Evolutionary conservation across 2,329 filamentous ascomycete species (phyloP), one percentile per base, ranked within the genome.

Genomic region (Fusarium pseudoanthophilum): DNA sequence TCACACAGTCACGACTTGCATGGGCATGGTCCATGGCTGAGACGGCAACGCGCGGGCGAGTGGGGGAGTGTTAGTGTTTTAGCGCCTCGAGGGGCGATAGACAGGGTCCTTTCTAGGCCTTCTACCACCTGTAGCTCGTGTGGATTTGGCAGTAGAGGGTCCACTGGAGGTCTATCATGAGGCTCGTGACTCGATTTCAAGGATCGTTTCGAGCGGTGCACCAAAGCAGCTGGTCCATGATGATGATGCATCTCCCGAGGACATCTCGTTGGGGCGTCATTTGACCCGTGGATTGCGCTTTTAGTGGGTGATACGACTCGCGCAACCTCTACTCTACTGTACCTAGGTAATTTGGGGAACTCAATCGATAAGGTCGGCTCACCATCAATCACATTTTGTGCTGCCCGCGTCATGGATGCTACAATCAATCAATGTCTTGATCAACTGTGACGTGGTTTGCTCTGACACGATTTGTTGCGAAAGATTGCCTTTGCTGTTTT

Each of bases 161-260:
- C 48, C 45, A 51, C 67, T 53, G 30, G 51, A 58, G 48, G 64
- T 53, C 55, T 48, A 55, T 57, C 45, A 34, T 63, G 60, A 66
- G 66, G 60, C 75, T 75, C 69, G 75, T 77, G 75, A 77, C 75
- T 77, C 63, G 45, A 52, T 43, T 60, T 62, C 73, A 71, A 72
- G 73, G 71, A 60, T 71, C 55, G 68, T 72, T 65, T 43, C 62
- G 36, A 67, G 61, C 46, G 52, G 59, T 67, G 46, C 46, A 37
- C 64, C 37, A 52, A 67, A 68, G 30, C 65, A 62, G 48, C 56
- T 67, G 65, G 60, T 32, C 39, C 18, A 58, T 45, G 24, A 62
- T 58, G 37, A 58, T 45, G 24, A 62, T 58, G 37, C 45, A 58
- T 46, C 57, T 55, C 24, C 43, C 56, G 64, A 39, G 67, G 62